Evolutionary conservation across 2,329 filamentous ascomycete genomes (phyloP).

Genomic region (Aspergillus viridinutans): DNA sequence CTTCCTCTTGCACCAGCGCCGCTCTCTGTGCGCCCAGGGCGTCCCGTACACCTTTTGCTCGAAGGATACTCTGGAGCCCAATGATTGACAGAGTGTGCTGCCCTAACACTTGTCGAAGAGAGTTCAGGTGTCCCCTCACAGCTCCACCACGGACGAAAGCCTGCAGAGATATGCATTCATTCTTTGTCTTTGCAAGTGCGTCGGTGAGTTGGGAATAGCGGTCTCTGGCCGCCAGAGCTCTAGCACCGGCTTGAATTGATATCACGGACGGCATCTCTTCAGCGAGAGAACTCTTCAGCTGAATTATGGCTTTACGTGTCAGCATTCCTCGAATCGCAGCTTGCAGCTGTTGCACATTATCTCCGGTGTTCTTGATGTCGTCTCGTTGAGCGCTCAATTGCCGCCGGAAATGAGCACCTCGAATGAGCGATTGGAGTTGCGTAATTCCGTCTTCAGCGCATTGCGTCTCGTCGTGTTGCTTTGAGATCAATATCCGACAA

Average conservation of each 20-base stretch:
- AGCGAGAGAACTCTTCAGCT: conserved; percentile 22
- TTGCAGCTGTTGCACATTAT: conserved; percentile 51
- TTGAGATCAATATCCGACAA: conserved; percentile 7
- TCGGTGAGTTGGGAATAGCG: conserved; percentile 37
- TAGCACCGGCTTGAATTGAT: conserved; percentile 32
- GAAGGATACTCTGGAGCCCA: conserved; percentile 30
- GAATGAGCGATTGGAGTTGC: conserved; percentile 61
- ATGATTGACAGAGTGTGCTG: conserved; percentile 26
- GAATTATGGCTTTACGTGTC: conserved; percentile 24
- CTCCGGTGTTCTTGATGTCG: conserved; percentile 48
- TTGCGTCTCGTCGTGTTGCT: conserved; percentile 29
- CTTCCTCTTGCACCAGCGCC: conserved; percentile 44
- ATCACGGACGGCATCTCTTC: conserved; percentile 27
- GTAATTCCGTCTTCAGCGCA: conserved; percentile 51
- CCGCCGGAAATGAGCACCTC: conserved; percentile 62
- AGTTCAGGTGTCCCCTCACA: conserved; percentile 23
- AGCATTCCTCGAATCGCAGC: conserved; percentile 58
- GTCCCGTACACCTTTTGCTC: conserved; percentile 30
- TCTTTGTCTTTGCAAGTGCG: conserved; percentile 38
- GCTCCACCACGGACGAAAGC: conserved; percentile 41
- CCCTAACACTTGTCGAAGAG: conserved; percentile 25
- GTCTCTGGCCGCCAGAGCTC: conserved; percentile 36
- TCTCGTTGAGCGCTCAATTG: conserved; percentile 25
- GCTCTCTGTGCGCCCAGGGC: conserved; percentile 27
- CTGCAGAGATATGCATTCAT: conserved; percentile 44